Evolutionary conservation across 352 stramenopile species (phyloP).

Genomic region (Pythium periplocum): DNA sequence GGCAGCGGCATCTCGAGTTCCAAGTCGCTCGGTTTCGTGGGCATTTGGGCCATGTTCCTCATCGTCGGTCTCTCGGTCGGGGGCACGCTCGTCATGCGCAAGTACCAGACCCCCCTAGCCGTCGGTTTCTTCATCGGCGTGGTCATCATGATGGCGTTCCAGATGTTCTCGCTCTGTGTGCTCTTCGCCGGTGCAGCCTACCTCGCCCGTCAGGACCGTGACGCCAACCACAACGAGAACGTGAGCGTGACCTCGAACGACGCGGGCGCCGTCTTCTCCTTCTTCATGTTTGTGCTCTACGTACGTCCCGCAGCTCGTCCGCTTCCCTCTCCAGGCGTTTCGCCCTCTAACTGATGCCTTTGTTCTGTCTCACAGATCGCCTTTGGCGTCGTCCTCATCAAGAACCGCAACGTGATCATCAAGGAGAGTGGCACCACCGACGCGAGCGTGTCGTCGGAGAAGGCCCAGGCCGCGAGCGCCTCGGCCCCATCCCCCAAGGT

Average conservation of each 20-base stretch:
- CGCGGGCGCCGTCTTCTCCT: slow-evolving; percentile 72
- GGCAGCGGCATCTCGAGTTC: slow-evolving; percentile 52
- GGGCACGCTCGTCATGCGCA: slow-evolving; percentile 87
- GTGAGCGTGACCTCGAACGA: slow-evolving; percentile 77
- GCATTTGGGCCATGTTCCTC: slow-evolving; percentile 81
- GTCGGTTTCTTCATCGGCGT: slow-evolving; percentile 89
- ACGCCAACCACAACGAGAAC: slow-evolving; percentile 36
- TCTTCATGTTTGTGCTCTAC: slow-evolving; percentile 86
- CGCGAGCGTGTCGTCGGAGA: slow-evolving; percentile 42
- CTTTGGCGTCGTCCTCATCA: slow-evolving; percentile 65
- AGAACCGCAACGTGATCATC: slow-evolving; percentile 79
- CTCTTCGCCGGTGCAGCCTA: slow-evolving; percentile 72
- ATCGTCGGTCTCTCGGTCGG: slow-evolving; percentile 74
- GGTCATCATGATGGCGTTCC: slow-evolving; percentile 87
- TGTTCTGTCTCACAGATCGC: slow-evolving; percentile 26
- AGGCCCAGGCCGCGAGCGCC: slow-evolving; percentile 28
- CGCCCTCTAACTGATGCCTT: slow-evolving; percentile 1
- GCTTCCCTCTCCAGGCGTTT: not conserved
- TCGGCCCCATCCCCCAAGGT: slow-evolving; percentile 52
- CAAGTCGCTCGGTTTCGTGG: slow-evolving; percentile 79
- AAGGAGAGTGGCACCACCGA: slow-evolving; percentile 56
- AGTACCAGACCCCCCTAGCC: slow-evolving; percentile 82
- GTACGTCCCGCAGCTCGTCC: slow-evolving; percentile 31
- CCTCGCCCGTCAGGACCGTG: slow-evolving; percentile 58
- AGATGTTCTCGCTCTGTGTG: slow-evolving; percentile 81